These are phyloP conservation scores for Podosphaera xanthii DNA, from an alignment of 2,329 filamentous ascomycete species.

Conservation along the genomic window DNA sequence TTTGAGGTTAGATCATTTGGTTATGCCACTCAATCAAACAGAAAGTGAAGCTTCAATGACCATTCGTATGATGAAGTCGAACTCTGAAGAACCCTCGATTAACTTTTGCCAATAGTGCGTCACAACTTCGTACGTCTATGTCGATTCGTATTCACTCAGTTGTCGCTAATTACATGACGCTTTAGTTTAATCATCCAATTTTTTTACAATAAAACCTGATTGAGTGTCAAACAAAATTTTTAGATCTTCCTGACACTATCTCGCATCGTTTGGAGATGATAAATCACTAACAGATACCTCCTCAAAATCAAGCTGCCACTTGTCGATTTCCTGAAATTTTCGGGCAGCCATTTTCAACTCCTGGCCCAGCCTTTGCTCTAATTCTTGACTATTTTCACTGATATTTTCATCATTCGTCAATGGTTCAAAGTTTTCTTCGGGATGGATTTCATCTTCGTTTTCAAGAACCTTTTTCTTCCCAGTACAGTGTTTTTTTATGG, in stretches of 20 bases:
- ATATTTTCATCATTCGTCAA: constrained; percentile 21
- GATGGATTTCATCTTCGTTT: constrained; percentile 28
- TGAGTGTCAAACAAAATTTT: too few species aligned
- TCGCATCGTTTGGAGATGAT: constrained; percentile 26
- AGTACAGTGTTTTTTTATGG: not conserved
- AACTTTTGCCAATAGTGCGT: too few species aligned
- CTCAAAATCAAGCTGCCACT: constrained; percentile 46
- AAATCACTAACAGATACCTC: constrained; percentile 30
- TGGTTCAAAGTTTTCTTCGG: constrained; percentile 21
- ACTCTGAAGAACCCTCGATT: too few species aligned
- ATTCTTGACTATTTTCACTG: constrained; percentile 17
- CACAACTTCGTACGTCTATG: too few species aligned
- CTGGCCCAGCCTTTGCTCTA: constrained; percentile 20
- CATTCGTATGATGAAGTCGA: too few species aligned
- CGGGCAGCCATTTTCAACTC: constrained; percentile 31
- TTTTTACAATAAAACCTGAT: too few species aligned
- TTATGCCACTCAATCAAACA: too few species aligned
- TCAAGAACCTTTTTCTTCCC: constrained; percentile 20
- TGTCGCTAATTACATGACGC: too few species aligned
- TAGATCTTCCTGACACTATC: constrained; percentile 14
- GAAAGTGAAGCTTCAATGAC: too few species aligned
- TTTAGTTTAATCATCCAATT: too few species aligned
- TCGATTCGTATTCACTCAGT: too few species aligned
- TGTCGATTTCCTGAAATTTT: constrained; percentile 48
- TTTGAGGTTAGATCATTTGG: too few species aligned